Evolutionary conservation across 2,329 filamentous ascomycete species (phyloP).

Genomic region (Rosellinia necatrix): DNA sequence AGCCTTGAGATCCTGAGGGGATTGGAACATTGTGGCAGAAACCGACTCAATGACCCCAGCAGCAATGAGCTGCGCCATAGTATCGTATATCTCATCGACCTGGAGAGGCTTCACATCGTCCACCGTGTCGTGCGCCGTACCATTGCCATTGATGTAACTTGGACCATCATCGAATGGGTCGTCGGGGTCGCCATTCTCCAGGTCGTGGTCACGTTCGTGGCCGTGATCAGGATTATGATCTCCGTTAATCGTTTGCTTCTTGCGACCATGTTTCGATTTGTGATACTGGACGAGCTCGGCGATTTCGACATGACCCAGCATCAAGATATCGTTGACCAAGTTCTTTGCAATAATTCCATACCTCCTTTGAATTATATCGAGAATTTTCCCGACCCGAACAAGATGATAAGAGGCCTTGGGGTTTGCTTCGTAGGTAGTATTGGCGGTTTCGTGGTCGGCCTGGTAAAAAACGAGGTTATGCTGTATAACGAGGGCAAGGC

Average conservation of each 20-base stretch:
- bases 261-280: conserved; percentile 42
- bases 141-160: conserved; percentile 42
- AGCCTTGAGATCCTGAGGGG: conserved; percentile 62
- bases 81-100: conserved; percentile 53
- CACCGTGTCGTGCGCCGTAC: conserved; percentile 36
- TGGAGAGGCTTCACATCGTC: conserved; percentile 21
- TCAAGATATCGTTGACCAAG: conserved; percentile 74
- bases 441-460: conserved; percentile 63
- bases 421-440: conserved; percentile 84
- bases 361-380: conserved; percentile 73
- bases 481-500: conserved; percentile 82
- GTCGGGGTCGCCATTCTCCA: conserved; percentile 44
- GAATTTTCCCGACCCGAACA: conserved; percentile 78
- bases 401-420: conserved; percentile 79
- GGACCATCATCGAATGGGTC: conserved; percentile 39
- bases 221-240: conserved; percentile 7
- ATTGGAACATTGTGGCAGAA: conserved; percentile 59
- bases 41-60: conserved; percentile 72
- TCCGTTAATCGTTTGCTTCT: conserved; percentile 20
- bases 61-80: conserved; percentile 61
- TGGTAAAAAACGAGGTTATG: conserved; percentile 83
- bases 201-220: conserved; percentile 11
- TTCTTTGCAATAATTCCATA: conserved; percentile 76
- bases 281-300: conserved; percentile 71
- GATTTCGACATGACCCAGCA: conserved; percentile 77